Base-by-base conservation (phyloP, 352 stramenopile genomes). In the Phytophthora litchii region DNA sequence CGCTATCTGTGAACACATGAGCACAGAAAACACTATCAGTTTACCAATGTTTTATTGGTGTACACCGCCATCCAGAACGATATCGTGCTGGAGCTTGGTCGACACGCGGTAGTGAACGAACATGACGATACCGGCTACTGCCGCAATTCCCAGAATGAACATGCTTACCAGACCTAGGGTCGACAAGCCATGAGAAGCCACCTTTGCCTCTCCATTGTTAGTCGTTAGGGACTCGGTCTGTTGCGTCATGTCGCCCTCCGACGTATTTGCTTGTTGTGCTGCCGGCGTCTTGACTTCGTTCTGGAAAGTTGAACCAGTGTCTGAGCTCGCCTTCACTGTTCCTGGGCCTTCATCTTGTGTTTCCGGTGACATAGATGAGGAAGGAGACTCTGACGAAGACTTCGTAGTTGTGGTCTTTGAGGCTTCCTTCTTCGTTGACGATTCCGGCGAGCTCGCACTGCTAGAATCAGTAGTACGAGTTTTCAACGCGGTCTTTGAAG, bases 81-180 rank as follows among this genome's bases (percentile, higher is more conserved):
- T 85, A 47, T 88, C 70, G 42, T 77, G 68, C 64, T 91, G 76
- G 45, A 63, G 74, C 37, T 78, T 58, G 38, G 82, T 75, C 41
- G 78, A 83, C 50, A 80, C 80, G 46, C 75, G 68, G 51, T 86
- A 88, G 67, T 79, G 85, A 21, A 80, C 70, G 52, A 83, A 82
- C 40, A 84, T 62, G 20, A 79, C 62, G 27, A 83, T 54, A 31
- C 72, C 78, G 0, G 75, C 76, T 43, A 86, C 62, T 3, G 76
- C 64, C 4, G 64, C 74, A 32, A 80, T 72, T 21, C 65, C 76
- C 25, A 89, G 38, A 29, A 89, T 71, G 48, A 86, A 75, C 37
- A 75, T 72, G 21, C 78, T 69, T 1, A 83, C 78, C 45, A 86
- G 49, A 21, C 77, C 76, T 5, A 74, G 57, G 8, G 77, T 73